Conservation (phyloP, 345 rosid genomes). For the Chamaenerion angustifolium region DNA sequence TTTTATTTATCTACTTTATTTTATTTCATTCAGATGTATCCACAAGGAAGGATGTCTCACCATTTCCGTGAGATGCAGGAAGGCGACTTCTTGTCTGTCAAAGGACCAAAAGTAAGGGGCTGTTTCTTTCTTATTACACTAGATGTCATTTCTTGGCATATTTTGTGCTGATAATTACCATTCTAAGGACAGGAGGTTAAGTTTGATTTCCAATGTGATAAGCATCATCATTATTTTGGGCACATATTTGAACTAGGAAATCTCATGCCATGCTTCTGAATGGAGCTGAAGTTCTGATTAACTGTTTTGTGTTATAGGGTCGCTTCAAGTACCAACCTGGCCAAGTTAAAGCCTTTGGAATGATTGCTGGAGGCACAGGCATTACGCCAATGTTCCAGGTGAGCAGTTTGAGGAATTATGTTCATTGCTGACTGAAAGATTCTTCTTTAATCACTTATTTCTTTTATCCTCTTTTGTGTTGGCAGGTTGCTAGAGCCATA, state of each 20-base stretch:
- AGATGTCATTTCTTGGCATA: too few species aligned
- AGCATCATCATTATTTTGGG: neutral
- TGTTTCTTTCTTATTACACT: neutral
- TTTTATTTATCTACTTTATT: neutral
- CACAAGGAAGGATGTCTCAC: conserved; percentile 70
- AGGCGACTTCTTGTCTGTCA: conserved; percentile 45
- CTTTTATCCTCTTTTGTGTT: neutral
- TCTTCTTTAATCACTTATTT: neutral
- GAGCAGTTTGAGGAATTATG: conserved; percentile 5
- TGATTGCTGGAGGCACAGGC: conserved; percentile 70
- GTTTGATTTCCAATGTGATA: too few species aligned
- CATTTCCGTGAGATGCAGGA: conserved; percentile 46
- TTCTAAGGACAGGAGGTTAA: too few species aligned
- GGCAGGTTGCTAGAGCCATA: conserved; percentile 38
- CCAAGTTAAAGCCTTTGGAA: conserved; percentile 51
- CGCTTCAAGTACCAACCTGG: conserved; percentile 57
- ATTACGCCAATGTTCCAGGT: conserved; percentile 72
- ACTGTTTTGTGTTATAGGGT: conserved; percentile 22
- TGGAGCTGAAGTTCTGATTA: neutral
- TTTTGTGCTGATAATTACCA: too few species aligned
- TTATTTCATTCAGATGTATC: conserved; percentile 38
- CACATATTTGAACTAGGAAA: neutral
- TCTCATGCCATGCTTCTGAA: neutral
- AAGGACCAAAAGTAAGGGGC: conserved; percentile 55
- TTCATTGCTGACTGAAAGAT: neutral